phyloP scores from a whole-genome alignment of 148 eudicot species.

The Diospyros lotus region DNA sequence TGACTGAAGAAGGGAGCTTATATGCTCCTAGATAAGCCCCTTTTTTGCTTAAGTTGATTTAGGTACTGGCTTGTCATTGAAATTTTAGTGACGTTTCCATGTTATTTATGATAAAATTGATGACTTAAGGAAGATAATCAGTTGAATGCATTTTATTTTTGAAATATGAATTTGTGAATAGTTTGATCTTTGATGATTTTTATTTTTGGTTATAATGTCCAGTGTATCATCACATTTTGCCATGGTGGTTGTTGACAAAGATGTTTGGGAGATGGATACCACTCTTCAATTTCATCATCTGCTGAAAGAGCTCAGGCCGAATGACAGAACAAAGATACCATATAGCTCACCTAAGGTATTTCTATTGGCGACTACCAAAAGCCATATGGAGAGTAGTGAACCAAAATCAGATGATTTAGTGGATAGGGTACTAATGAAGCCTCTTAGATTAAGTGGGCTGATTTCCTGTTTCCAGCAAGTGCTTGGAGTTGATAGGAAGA shows the following conservation, averaged over 20 bases:
- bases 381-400: conserved; percentile 39
- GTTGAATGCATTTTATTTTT: not conserved
- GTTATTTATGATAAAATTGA: too few relatives aligned
- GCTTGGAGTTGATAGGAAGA: conserved; percentile 45
- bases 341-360: conserved; percentile 38
- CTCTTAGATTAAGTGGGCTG: conserved; percentile 64
- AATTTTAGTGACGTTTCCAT: too few relatives aligned
- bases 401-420: conserved; percentile 62
- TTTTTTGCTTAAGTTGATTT: too few relatives aligned
- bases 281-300: conserved; percentile 27
- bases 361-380: conserved; percentile 43
- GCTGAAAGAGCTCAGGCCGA: conserved; percentile 32
- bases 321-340: conserved; percentile 14
- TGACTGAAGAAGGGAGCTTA: too few relatives aligned
- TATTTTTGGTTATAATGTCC: conserved; percentile 22
- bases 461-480: conserved; percentile 61
- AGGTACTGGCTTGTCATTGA: too few relatives aligned
- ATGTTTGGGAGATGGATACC: conserved; percentile 47
- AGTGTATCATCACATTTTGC: conserved; percentile 41
- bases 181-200: conserved; percentile 14
- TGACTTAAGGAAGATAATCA: too few relatives aligned
- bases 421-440: conserved; percentile 60
- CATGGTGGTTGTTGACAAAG: conserved; percentile 69
- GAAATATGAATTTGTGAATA: not conserved
- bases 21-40: too few relatives aligned